Evolutionary conservation across 192 early-diverging fungal species (phyloP), one percentile per base, ranked within the genome.

Genomic region (Physocladia obscura): DNA sequence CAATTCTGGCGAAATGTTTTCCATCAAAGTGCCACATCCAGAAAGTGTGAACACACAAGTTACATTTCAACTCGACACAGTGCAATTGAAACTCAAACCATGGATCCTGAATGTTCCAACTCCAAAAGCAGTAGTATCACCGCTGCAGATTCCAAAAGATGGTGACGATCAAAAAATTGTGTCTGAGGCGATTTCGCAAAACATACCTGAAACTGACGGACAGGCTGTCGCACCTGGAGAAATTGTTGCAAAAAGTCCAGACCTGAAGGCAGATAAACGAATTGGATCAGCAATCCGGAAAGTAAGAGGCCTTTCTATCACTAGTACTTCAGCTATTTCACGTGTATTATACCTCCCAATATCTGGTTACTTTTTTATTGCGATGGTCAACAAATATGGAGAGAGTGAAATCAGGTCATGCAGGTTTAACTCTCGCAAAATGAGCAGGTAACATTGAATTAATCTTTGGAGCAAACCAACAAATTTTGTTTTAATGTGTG

Each of bases 291-390:
- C 80, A 4, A 31, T 79, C 15, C 60, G 80, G 38, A 82, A 79
- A 57, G 64, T 71, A n/a, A 59, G 74, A 26, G 83, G 83, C 2
- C 68, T 84, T 29, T 60, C 72, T 2, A 74, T 85, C 34, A 57
- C 63, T 1, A 55, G 40, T 19, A 63, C 64, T 15, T 82, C 77
- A 4, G 67, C 76, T 8, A 57, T 79, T 39, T 76, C 68, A 11
- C 38, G 48, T 31, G 74, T 69, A 26, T 11, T 80, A 26, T 85
- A 83, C 59, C 71, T 88, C 4, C 78, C 72, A 32, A n/a, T n/a
- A n/a, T 77, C 75, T 37, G 85, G 85, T 54, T 85, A 83, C 58
- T 84, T 87, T 65, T 34, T 88, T 0, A 24, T 75, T 21, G 75
- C 82, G n/a, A 15, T 87, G 21, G 49, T 73, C 34, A 87, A 84